These are phyloP conservation scores for Onygenales sp. DNA, from an alignment of 2,329 filamentous ascomycete genomes.

Conservation along the genomic window DNA sequence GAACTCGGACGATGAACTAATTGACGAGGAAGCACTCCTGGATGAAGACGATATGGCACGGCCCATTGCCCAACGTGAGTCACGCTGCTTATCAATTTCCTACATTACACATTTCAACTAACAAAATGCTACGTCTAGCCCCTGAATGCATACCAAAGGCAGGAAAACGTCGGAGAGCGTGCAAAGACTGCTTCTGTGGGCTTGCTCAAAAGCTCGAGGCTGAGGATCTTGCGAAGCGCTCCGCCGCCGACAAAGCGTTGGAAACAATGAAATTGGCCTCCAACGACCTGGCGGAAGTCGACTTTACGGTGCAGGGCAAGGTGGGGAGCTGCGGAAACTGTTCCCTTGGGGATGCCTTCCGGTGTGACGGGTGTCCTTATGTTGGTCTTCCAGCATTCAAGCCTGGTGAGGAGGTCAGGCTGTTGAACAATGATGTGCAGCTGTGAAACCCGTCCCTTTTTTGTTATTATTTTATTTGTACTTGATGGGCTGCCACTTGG, in stretches of 20 bases:
- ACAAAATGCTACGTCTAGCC: conserved; percentile 40
- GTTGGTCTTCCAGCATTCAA: conserved; percentile 93
- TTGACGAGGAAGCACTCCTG: conserved; percentile 82
- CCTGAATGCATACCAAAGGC: conserved; percentile 78
- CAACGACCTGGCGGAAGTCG: conserved; percentile 78
- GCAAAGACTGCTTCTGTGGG: conserved; percentile 96
- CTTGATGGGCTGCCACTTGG: not conserved
- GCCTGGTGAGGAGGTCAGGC: conserved; percentile 83
- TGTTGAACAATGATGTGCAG: conserved; percentile 80
- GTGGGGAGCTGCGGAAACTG: conserved; percentile 92
- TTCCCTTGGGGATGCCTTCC: conserved; percentile 81
- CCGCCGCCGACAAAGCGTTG: conserved; percentile 50
- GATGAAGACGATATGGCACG: conserved; percentile 74
- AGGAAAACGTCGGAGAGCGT: conserved; percentile 82
- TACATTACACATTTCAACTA: too few species aligned
- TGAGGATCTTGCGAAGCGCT: conserved; percentile 66
- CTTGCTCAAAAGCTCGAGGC: conserved; percentile 74
- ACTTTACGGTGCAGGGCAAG: conserved; percentile 97
- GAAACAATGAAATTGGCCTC: conserved; percentile 54
- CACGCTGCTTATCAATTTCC: not conserved
- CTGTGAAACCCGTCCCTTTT: conserved; percentile 40
- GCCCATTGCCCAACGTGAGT: conserved; percentile 72
- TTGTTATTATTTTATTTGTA: not conserved
- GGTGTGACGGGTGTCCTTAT: conserved; percentile 68
- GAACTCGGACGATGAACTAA: conserved; percentile 67